phyloP scores from a whole-genome alignment of 768 basidiomycete genomes.

The Auricularia cornea region DNA sequence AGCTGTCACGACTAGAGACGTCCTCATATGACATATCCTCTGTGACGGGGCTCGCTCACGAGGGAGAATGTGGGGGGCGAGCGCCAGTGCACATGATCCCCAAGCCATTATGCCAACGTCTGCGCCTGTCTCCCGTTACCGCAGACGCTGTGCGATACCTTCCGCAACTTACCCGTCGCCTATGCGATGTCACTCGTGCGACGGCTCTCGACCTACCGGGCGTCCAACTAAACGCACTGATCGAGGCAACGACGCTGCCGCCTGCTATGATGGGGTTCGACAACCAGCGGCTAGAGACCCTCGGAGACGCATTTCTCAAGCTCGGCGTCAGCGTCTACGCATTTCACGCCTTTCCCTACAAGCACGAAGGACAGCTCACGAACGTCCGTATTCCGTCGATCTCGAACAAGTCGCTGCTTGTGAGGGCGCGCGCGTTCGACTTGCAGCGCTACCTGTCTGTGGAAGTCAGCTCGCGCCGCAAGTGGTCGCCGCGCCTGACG shows the following conservation, averaged over 20 bases:
- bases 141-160: slow-evolving; percentile 47
- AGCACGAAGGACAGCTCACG: slow-evolving; percentile 79
- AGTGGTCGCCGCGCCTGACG: slow-evolving; percentile 51
- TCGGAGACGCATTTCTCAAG: slow-evolving; percentile 80
- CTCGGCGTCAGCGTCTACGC: slow-evolving; percentile 67
- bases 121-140: slow-evolving; percentile 44
- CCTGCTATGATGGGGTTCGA: slow-evolving; percentile 52
- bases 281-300: slow-evolving; percentile 80
- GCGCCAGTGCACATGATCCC: slow-evolving; percentile 19
- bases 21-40: neutral
- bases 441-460: slow-evolving; percentile 57
- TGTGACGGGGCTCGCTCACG: neutral
- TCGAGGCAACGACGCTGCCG: slow-evolving; percentile 73
- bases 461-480: slow-evolving; percentile 43
- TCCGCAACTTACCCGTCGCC: slow-evolving; percentile 57
- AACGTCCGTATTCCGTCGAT: slow-evolving; percentile 54
- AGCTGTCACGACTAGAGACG: neutral
- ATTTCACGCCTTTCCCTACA: slow-evolving; percentile 64
- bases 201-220: slow-evolving; percentile 53
- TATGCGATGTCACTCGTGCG: slow-evolving; percentile 59
- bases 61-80: neutral
- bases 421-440: slow-evolving; percentile 53
- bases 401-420: slow-evolving; percentile 62
- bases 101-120: slow-evolving; percentile 41
- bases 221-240: slow-evolving; percentile 47